Percentiles rank a stretch among this genome's conserved stretches.
These are phyloP conservation scores for Luffa acutangula DNA, from an alignment of 306 rosid species.

Conservation along the genomic window DNA sequence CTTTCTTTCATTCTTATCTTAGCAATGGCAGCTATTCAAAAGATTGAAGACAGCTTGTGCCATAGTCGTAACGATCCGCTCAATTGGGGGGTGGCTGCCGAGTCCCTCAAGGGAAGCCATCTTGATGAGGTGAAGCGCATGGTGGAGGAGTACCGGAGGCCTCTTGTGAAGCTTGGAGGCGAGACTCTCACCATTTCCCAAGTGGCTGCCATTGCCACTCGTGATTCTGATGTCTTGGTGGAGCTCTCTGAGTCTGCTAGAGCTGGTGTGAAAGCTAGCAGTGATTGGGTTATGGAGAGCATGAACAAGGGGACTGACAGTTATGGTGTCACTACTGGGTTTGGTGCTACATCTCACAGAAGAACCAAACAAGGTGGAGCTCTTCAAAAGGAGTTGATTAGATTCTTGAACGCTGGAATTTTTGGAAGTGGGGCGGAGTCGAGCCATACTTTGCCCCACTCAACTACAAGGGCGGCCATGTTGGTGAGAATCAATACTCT, in stretches of 20 bases:
- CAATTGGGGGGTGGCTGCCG: neutral
- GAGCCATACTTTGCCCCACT: neutral
- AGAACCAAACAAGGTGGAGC: constrained; percentile 47
- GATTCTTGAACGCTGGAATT: neutral
- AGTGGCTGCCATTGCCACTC: constrained; percentile 5
- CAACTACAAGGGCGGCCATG: neutral
- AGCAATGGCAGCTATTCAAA: neutral
- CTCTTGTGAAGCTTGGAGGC: constrained; percentile 38
- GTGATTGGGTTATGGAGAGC: constrained; percentile 88
- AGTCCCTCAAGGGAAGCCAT: neutral
- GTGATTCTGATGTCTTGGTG: neutral
- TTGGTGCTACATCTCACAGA: constrained; percentile 1
- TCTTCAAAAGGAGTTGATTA: constrained; percentile 30
- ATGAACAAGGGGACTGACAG: constrained; percentile 65
- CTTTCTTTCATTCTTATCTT: neutral
- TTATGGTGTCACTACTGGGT: constrained; percentile 86
- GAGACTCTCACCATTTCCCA: neutral
- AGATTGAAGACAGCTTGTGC: neutral
- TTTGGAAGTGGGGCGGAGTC: neutral
- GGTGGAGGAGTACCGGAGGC: constrained; percentile 1
- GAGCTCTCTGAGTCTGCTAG: neutral
- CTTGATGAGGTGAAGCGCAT: constrained; percentile 3
- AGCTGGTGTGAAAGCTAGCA: constrained; percentile 24
- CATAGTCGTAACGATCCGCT: neutral
- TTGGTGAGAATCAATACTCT: constrained; percentile 73